These are phyloP conservation scores for Annulohypoxylon bovei DNA, from an alignment of 495 filamentous ascomycete genomes.

Conservation along the genomic window DNA sequence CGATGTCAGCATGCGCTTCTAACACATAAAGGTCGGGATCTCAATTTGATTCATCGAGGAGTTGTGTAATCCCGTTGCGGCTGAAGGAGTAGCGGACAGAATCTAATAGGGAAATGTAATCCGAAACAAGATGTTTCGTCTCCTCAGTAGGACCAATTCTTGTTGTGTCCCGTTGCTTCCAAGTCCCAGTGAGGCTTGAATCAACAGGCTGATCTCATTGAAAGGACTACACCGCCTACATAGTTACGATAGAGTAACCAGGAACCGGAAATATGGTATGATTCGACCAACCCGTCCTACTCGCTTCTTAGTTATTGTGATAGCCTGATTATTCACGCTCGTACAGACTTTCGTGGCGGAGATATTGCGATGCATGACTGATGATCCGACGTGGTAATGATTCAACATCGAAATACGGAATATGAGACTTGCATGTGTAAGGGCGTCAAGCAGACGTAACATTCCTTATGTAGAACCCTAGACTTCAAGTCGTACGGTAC, in stretches of 20 bases:
- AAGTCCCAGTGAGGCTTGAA: neutral
- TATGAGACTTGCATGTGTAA: neutral
- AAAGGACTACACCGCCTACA: neutral
- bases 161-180: neutral
- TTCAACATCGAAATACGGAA: neutral
- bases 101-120: neutral
- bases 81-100: neutral
- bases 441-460: neutral
- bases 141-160: neutral
- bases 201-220: neutral
- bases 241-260: neutral
- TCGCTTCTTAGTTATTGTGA: neutral
- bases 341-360: neutral
- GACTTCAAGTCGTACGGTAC: neutral
- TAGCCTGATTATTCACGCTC: neutral
- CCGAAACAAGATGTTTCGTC: neutral
- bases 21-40: neutral
- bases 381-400: neutral
- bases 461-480: neutral
- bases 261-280: neutral
- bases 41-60: neutral
- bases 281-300: neutral
- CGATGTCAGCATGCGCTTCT: neutral
- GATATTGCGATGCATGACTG: neutral
- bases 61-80: neutral